A percentile compares a stretch with the other conserved stretches of the same genome.
phyloP scores from a whole-genome alignment of 148 eudicot genomes.

The Camellia sinensis region DNA sequence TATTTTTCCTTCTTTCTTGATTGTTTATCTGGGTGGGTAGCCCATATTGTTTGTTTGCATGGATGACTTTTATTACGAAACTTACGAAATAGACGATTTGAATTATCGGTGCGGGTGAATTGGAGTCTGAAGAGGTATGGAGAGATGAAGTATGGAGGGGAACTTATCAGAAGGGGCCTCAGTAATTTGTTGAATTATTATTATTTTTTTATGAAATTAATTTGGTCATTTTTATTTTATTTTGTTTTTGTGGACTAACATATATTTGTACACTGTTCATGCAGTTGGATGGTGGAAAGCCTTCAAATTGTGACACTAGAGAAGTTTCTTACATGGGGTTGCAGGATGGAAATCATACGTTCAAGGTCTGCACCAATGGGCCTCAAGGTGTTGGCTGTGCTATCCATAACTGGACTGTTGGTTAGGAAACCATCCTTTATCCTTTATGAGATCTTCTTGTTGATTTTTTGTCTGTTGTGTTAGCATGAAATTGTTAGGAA shows the following conservation, averaged over 20 bases:
- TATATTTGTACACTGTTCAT: constrained; percentile 13
- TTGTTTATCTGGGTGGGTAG: no score
- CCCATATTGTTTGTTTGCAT: no score
- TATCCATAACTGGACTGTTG: constrained; percentile 78
- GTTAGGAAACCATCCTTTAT: constrained; percentile 33
- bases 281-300: constrained; percentile 66
- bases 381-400: constrained; percentile 59
- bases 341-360: constrained; percentile 69
- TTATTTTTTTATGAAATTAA: not conserved
- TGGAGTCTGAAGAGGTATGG: no score
- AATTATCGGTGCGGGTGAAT: no score
- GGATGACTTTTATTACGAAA: no score
- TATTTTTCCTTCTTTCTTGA: not conserved
- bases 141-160: no score
- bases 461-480: not conserved
- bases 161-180: not conserved
- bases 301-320: constrained; percentile 55
- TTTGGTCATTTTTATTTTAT: not conserved
- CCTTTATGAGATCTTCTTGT: constrained; percentile 5
- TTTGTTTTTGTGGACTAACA: not conserved
- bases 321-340: constrained; percentile 45
- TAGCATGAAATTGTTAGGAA: no score
- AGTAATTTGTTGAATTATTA: not conserved
- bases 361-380: constrained; percentile 64
- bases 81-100: no score